phyloP scores from a whole-genome alignment of 2,329 filamentous ascomycete species.

The Aureobasidium sp. region DNA sequence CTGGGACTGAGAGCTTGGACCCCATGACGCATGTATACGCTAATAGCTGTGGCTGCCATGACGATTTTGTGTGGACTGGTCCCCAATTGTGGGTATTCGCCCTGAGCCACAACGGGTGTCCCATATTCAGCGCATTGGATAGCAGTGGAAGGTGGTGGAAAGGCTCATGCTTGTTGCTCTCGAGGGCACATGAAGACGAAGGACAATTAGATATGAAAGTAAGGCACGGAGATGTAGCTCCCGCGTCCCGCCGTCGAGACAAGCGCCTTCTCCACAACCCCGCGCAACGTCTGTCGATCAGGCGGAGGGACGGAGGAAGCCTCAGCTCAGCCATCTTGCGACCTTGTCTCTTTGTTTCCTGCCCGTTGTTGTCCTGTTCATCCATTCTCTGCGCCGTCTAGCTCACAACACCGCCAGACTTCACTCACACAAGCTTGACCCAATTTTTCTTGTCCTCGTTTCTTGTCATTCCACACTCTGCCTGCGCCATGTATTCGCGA shows the following conservation, averaged over 20 bases:
- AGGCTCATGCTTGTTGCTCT: background rate
- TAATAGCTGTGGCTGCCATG: background rate
- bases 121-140: background rate
- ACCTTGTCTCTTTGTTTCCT: background rate
- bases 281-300: background rate
- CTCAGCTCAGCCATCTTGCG: background rate
- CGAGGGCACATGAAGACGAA: background rate
- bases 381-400: background rate
- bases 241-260: background rate
- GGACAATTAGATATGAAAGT: background rate
- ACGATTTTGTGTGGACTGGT: background rate
- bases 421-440: background rate
- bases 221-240: background rate
- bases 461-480: background rate
- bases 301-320: background rate
- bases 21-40: conserved; percentile 1
- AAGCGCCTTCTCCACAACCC: conserved; percentile 3
- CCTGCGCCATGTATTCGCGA: conserved; percentile 17
- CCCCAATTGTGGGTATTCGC: background rate
- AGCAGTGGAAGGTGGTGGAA: background rate
- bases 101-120: conserved; percentile 1
- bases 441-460: background rate
- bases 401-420: background rate
- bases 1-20: background rate
- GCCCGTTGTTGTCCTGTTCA: background rate